Conservation (phyloP, 441 rosid species). For the Pelargonium australe region DNA sequence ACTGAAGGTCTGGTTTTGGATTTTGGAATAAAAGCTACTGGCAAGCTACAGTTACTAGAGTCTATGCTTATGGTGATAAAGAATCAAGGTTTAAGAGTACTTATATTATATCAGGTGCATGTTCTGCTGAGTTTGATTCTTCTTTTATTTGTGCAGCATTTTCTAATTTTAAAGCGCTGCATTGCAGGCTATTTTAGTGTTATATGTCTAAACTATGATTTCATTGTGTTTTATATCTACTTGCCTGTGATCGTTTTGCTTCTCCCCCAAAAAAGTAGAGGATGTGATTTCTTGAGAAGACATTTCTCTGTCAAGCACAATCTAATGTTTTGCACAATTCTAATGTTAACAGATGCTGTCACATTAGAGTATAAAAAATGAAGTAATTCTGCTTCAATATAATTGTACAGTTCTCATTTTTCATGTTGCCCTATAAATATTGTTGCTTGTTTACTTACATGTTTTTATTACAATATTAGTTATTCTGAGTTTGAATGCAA, state of each 20-base stretch:
- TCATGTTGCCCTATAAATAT: not conserved
- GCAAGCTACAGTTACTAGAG: constrained; percentile 75
- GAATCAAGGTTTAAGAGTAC: constrained; percentile 51
- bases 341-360: not conserved
- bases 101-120: constrained; percentile 83
- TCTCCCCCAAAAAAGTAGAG: not conserved
- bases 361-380: not conserved
- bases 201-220: not conserved
- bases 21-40: constrained; percentile 81
- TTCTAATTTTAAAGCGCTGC: not conserved
- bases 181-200: not conserved
- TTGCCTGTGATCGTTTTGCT: not conserved
- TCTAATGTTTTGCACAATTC: not conserved
- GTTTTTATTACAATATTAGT: not conserved
- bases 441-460: not conserved
- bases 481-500: not conserved
- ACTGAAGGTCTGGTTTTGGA: constrained; percentile 43
- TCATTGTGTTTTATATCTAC: not conserved
- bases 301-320: not conserved
- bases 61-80: constrained; percentile 60
- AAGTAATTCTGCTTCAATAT: not conserved
- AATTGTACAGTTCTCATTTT: not conserved
- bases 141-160: not conserved
- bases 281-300: not conserved
- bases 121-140: constrained; percentile 16